Conservation (phyloP, 257 asterid species). For the Nicotiana tabacum region DNA sequence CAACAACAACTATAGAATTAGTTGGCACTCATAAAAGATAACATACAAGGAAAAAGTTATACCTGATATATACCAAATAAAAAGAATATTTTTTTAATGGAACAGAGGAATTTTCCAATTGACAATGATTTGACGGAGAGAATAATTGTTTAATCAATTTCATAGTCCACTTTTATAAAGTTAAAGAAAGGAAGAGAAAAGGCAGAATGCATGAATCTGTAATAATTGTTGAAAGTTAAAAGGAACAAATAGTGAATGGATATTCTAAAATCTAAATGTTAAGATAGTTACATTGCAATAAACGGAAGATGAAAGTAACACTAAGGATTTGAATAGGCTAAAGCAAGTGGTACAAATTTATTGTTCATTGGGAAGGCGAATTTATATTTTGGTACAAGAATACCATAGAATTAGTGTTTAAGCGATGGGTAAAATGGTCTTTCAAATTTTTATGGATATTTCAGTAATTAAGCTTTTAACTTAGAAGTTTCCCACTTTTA, state of each 20-base stretch:
- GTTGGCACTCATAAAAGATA: neutral
- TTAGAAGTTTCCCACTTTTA: no score
- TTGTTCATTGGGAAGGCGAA: neutral
- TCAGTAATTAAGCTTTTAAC: no score
- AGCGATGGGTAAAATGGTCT: neutral
- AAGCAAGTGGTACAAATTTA: no score
- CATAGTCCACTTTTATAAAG: neutral
- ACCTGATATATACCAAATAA: neutral
- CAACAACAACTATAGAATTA: no score
- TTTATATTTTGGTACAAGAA: neutral
- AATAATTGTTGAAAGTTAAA: neutral
- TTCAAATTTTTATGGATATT: no score
- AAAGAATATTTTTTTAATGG: neutral
- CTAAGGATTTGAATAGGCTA: neutral
- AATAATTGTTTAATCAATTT: neutral
- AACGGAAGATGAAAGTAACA: neutral
- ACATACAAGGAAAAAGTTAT: no score
- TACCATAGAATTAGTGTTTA: neutral
- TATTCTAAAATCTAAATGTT: no score
- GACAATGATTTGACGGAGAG: neutral
- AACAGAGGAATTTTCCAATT: no score
- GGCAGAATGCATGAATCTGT: neutral
- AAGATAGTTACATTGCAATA: neutral
- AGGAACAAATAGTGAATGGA: neutral
- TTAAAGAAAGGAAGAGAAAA: neutral